These are phyloP conservation scores for Nicotiana attenuata DNA, from an alignment of 257 asterid species.

Conservation along the genomic window DNA sequence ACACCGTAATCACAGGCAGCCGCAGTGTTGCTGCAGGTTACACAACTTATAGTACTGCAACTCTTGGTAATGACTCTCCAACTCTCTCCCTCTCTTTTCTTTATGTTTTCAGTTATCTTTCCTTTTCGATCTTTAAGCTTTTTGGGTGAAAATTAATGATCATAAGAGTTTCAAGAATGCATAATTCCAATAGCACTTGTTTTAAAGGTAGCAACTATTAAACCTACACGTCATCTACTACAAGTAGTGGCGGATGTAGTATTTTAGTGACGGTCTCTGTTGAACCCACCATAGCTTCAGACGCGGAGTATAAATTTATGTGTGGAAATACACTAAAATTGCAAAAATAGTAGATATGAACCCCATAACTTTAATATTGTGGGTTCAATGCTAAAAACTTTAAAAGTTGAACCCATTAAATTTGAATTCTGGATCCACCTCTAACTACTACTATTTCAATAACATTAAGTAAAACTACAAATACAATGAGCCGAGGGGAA, in stretches of 20 bases:
- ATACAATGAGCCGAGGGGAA: neutral
- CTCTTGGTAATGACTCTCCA: conserved; percentile 48
- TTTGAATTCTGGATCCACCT: too few relatives aligned
- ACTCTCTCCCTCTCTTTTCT: neutral
- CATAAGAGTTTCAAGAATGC: neutral
- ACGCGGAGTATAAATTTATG: too few relatives aligned
- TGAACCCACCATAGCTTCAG: too few relatives aligned
- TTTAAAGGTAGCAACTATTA: neutral
- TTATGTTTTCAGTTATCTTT: neutral
- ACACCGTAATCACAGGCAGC: conserved; percentile 59
- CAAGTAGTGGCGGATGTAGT: too few relatives aligned
- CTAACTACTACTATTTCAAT: neutral
- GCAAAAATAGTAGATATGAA: too few relatives aligned
- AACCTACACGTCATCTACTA: neutral
- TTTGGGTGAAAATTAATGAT: neutral
- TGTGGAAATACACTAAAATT: too few relatives aligned
- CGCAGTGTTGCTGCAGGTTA: conserved; percentile 58
- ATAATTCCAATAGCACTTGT: neutral
- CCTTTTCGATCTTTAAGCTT: neutral
- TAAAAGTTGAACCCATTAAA: too few relatives aligned
- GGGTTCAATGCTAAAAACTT: too few relatives aligned
- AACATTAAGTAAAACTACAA: neutral
- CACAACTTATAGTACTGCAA: conserved; percentile 76
- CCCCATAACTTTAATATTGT: too few relatives aligned
- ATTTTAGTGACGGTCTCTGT: too few relatives aligned